Conservation (phyloP, 164 flowering plant genomes). For the Pachysandra terminalis region DNA sequence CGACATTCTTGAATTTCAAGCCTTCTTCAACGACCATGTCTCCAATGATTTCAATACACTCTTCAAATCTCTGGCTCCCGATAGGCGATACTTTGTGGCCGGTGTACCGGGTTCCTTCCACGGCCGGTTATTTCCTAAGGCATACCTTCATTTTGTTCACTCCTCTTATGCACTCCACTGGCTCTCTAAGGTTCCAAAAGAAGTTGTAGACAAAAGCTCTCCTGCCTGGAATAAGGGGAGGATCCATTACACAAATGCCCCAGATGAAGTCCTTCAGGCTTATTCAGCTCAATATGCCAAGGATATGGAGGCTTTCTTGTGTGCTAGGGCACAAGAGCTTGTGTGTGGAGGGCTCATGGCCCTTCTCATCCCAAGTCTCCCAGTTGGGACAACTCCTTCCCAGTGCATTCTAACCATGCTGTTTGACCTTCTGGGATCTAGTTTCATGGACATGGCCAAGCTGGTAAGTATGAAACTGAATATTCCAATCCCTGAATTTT, state of each 20-base stretch:
- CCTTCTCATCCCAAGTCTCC: slow-evolving; percentile 7
- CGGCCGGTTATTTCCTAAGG: slow-evolving; percentile 26
- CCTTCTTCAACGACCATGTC: slow-evolving; percentile 23
- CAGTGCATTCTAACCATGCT: background rate
- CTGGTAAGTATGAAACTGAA: too few species aligned
- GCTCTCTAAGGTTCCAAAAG: slow-evolving; percentile 24
- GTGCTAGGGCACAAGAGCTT: slow-evolving; percentile 21
- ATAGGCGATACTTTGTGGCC: slow-evolving; percentile 19
- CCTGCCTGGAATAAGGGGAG: slow-evolving; percentile 23
- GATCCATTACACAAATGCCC: slow-evolving; percentile 8
- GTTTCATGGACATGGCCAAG: slow-evolving; percentile 10
- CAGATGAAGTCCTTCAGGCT: slow-evolving; percentile 17
- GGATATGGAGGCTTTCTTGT: slow-evolving; percentile 18
- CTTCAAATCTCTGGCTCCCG: slow-evolving; percentile 16
- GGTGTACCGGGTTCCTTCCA: slow-evolving; percentile 35
- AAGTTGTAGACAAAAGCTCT: slow-evolving; percentile 7
- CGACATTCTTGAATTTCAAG: slow-evolving; percentile 20
- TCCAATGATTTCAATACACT: slow-evolving; percentile 31
- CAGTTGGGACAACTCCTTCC: slow-evolving; percentile 2
- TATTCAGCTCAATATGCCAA: slow-evolving; percentile 15
- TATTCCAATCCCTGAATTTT: background rate
- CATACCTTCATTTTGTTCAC: slow-evolving; percentile 21
- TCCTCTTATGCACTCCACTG: slow-evolving; percentile 29
- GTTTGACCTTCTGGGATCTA: slow-evolving; percentile 3
- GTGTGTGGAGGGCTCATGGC: slow-evolving; percentile 22